These are phyloP conservation scores for Phytophthora meadii DNA, from an alignment of 352 stramenopile genomes.

Conservation along the genomic window DNA sequence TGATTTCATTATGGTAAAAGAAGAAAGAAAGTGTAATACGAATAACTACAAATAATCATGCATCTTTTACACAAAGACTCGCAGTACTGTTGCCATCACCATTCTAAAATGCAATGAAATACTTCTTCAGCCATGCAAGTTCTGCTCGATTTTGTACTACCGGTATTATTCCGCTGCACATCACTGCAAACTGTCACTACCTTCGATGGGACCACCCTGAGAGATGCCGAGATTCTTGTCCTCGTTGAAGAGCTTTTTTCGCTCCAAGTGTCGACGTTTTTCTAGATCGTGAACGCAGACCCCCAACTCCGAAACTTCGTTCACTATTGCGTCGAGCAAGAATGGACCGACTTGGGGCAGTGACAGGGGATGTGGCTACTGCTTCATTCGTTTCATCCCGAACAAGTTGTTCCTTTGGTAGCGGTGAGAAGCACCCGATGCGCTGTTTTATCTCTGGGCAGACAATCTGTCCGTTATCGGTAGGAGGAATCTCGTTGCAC, in stretches of 20 bases:
- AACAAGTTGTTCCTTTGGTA: constrained; percentile 62
- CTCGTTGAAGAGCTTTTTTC: constrained; percentile 28
- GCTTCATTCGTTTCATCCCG: constrained; percentile 46
- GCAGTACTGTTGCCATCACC: no score
- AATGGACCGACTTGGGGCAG: constrained; percentile 6
- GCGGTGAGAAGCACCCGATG: constrained; percentile 47
- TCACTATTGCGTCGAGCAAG: constrained; percentile 25
- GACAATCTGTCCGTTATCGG: constrained; percentile 61
- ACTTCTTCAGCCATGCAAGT: no score
- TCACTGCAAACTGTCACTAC: not conserved
- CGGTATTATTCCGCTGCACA: not conserved
- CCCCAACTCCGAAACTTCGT: constrained; percentile 16
- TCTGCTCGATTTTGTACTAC: no score
- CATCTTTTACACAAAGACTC: no score
- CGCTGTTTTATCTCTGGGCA: constrained; percentile 53
- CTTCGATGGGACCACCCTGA: constrained; percentile 6
- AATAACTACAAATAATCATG: not conserved
- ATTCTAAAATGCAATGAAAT: no score
- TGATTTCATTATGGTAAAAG: no score
- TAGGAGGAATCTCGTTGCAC: constrained; percentile 66
- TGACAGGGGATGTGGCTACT: constrained; percentile 7
- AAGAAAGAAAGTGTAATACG: no score
- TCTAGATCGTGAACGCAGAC: constrained; percentile 20
- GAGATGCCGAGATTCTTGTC: constrained; percentile 26
- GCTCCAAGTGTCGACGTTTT: constrained; percentile 21